Base-by-base conservation (phyloP, 352 stramenopile genomes). In the Globisporangium rhizosaccharum region DNA sequence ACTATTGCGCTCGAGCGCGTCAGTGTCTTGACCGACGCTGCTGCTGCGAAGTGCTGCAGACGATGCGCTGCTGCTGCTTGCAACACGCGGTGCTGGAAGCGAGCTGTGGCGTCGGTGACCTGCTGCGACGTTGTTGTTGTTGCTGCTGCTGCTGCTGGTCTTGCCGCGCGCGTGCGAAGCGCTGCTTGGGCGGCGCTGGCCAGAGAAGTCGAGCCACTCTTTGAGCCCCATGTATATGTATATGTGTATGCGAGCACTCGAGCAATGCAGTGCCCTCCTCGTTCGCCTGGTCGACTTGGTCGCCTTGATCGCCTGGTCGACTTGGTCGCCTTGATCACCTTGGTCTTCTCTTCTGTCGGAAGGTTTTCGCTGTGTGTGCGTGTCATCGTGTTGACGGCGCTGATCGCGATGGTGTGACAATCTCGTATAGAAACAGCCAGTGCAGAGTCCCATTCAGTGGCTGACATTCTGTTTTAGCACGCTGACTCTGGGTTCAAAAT, bases 121-220 rank as follows among this genome's bases (percentile, higher is more conserved):
- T 37, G 50, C 20, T 28, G 39, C 44, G 18, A 47, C 42, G 12
- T 7, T 11, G 28, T 28, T 11, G 28, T 28, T 57, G 49, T 12
- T 26, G 44, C 12, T 58, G 61, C 15, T 48, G 53, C 25, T 56
- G 51, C 14, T 36, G 46, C 45, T 53, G 10, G 33, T 57, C 45
- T 55, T 56, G 26, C 36, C 11, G 53, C 26, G 63, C 25, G 33
- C 14, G 28, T 12, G 64, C 48, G n/a, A 48, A 37, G 28, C 30
- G 44, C 51, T 52, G 55, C 54, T 63, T 1, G 7, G 3, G 33
- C 26, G 39, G 53, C 51, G 41, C 20, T 62, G n/a, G 37, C 46
- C n/a, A 18, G 74, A 76, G 61, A 84, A 70, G 57, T 78, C 73
- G 46, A 80, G 66, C 76, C 76, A 85, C 55, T 85, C 75, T 67